Evolutionary conservation across 148 eudicot species (phyloP), one percentile per base, ranked within the genome.

Genomic region (Hydrangea macrophylla): DNA sequence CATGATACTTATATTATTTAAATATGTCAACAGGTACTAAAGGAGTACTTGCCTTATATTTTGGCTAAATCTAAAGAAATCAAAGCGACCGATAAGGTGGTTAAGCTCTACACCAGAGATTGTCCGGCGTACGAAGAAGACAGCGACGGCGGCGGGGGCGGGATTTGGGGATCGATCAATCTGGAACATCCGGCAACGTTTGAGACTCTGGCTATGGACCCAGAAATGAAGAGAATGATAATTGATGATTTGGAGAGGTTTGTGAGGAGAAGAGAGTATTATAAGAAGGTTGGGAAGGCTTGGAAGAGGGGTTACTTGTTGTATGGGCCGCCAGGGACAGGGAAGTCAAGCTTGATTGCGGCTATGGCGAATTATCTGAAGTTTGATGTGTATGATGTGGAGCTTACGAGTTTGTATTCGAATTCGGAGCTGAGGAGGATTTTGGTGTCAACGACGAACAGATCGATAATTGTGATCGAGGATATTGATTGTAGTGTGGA

Each of bases 261-360:
- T 48, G 70, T 79, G 58, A 62, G 55, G 63, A 79, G 82, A 64
- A 75, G 42, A 51, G 82, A 79, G 1, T 75, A 54, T 51, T 79
- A 79, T 68, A 74, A 53, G 72, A 75, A 40, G 50, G 82, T 79
- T 1, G 82, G 82, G 6, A 56, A 61, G 70, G 82, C 79, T 10
- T 79, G 82, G 82, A 75, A 75, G 40, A 75, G 82, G 58, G 82
- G 82, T 13, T 79, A 79, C 60, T 55, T 79, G 79, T 50, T 79
- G 48, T 75, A 79, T 30, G 82, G 82, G 1, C 82, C 82, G 28
- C 82, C 81, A 9, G 81, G 81, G 1, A 78, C 81, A 2, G 81
- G 81, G 2, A 78, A 78, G 56, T 78, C 81, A 4, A 78, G 78
- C 39, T 66, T 78, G 69, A 60, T 78, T 42, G 81, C 78, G 0